phyloP scores from a whole-genome alignment of 1,139 yeast species.

The Hyphopichia fennica region DNA sequence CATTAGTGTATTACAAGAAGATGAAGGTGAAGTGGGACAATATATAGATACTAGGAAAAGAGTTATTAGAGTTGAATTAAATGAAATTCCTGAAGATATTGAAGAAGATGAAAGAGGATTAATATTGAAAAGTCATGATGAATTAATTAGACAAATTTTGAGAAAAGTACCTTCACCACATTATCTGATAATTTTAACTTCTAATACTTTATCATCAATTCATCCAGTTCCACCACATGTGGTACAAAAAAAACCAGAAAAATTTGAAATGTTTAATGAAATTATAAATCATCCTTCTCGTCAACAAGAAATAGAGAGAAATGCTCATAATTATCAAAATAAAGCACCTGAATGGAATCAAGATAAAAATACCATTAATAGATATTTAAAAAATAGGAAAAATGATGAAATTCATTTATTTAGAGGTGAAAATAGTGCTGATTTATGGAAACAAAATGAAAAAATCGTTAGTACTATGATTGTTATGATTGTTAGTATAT shows the following conservation, averaged over 20 bases:
- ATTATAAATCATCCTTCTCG: conserved; percentile 48
- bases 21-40: conserved; percentile 40
- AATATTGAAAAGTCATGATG: conserved; percentile 44
- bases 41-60: conserved; percentile 63
- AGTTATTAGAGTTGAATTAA: conserved; percentile 56
- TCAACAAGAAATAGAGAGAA: conserved; percentile 54
- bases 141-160: conserved; percentile 47
- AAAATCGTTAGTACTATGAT: conserved; percentile 36
- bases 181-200: conserved; percentile 53
- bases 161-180: conserved; percentile 72
- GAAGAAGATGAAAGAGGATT: conserved; percentile 12
- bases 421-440: conserved; percentile 19
- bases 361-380: conserved; percentile 30
- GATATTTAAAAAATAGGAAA: conserved; percentile 32
- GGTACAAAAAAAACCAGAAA: conserved; percentile 28
- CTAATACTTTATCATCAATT: conserved; percentile 22
- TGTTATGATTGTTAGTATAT: conserved; percentile 23
- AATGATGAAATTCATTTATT: conserved; percentile 39
- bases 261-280: conserved; percentile 45
- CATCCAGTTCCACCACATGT: conserved; percentile 34
- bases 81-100: conserved; percentile 41
- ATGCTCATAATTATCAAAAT: conserved; percentile 37
- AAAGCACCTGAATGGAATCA: conserved; percentile 35
- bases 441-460: conserved; percentile 42
- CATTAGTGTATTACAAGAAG: conserved; percentile 34